Base-by-base conservation (phyloP, 2,329 filamentous ascomycete species). In the Ilyonectria mors-panacis region DNA sequence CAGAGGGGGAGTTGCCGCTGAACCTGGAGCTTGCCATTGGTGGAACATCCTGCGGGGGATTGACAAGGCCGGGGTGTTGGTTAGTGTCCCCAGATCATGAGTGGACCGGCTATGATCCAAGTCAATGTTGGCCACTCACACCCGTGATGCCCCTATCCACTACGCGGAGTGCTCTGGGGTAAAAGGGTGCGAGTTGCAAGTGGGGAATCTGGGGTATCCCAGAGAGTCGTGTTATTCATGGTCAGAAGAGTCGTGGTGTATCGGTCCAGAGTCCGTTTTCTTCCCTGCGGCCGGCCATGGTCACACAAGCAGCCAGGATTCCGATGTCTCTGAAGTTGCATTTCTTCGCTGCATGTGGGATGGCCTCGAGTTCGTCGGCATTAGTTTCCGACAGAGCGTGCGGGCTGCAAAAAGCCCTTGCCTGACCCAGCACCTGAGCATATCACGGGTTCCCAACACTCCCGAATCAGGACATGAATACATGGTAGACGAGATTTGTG, bases 191-290 rank as follows among this genome's bases (percentile, higher is more conserved):
- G 42, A 51, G 13, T 8, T 47, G 59, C 6, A 51, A 44, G 70
- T 57, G 72, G 70, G 56, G 72, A 74, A 71, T 73, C 72, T 67
- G 72, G 72, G 72, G 72, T 74, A 74, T 64, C 58, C 61, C 59
- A 61, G 64, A 59, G 69, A 59, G 47, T 50, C 54, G 61, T 54
- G 65, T 54, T 59, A 53, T 60, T 63, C 53, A 53, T 42, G 37
- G 44, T 33, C 12, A 13, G 1, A 5, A 13, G 57, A 35, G 45
- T 48, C 33, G 39, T 45, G 28, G 26, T 21, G 47, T 33, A 33
- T 57, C 54, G 63, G 59, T 47, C 66, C 44, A 50, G 51, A 67
- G 42, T 62, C 51, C 26, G 21, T 51, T 62, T 59, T 70, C 28
- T 58, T 13, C 33, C 54, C 19, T 35, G 33, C 23, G 8, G n/a